These are phyloP conservation scores for Elaeis guineensis DNA, from an alignment of 176 grass and related monocot genomes.

Conservation along the genomic window DNA sequence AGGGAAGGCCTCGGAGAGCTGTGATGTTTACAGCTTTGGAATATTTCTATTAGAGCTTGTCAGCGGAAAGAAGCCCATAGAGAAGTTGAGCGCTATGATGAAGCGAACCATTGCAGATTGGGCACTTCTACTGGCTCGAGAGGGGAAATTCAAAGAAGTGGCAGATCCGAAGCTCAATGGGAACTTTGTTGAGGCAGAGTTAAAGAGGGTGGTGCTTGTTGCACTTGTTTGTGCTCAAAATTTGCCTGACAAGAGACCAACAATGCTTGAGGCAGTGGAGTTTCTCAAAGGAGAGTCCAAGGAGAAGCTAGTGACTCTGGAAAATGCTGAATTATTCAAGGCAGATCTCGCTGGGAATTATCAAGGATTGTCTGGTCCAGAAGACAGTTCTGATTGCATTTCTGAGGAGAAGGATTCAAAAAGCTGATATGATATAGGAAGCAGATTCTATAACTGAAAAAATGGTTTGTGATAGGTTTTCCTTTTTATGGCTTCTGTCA, in stretches of 20 bases:
- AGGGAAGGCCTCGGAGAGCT: conserved; percentile 49
- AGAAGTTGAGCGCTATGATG: conserved; percentile 28
- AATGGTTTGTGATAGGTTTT: neutral
- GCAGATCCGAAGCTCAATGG: conserved; percentile 58
- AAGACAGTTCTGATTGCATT: conserved; percentile 4
- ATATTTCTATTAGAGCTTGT: conserved; percentile 55
- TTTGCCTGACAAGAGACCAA: conserved; percentile 54
- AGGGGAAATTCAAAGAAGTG: conserved; percentile 59
- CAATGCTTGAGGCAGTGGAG: conserved; percentile 50
- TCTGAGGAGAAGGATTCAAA: too few species aligned
- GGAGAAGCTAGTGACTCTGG: conserved; percentile 45
- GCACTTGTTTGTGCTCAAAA: conserved; percentile 56
- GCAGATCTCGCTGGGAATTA: conserved; percentile 32
- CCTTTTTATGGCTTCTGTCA: neutral
- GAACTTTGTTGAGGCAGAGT: conserved; percentile 52
- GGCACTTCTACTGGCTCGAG: conserved; percentile 55
- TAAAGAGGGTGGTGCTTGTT: conserved; percentile 59
- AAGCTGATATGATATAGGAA: too few species aligned
- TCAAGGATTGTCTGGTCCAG: conserved; percentile 29
- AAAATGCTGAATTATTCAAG: conserved; percentile 49
- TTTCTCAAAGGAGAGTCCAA: conserved; percentile 61
- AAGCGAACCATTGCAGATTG: conserved; percentile 46
- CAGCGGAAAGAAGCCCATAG: conserved; percentile 59
- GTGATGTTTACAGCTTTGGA: conserved; percentile 77
- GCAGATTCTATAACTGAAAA: conserved; percentile 2